Evolutionary conservation across 1,284 basidiomycete genomes (phyloP).

Genomic region (Cutaneotrichosporon daszewskae): DNA sequence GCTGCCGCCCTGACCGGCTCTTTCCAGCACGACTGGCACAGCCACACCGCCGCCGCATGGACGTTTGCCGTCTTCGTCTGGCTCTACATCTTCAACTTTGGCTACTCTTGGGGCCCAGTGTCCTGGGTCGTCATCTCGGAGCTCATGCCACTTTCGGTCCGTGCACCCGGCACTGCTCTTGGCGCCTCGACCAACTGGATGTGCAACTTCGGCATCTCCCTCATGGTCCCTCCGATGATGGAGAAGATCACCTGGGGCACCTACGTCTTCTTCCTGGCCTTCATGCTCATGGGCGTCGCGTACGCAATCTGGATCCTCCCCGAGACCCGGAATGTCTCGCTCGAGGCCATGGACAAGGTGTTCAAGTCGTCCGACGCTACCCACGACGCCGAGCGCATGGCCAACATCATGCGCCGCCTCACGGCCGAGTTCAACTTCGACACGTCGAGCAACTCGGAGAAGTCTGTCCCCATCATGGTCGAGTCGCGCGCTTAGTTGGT

Average conservation of each 20-base stretch:
- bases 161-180: constrained; percentile 17
- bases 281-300: constrained; percentile 19
- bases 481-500: no score
- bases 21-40: constrained; percentile 9
- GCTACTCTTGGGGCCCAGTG: constrained; percentile 15
- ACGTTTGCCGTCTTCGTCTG: constrained; percentile 21
- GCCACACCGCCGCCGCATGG: constrained; percentile 13
- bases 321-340: constrained; percentile 19
- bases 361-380: constrained; percentile 19
- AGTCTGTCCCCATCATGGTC: neutral
- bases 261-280: constrained; percentile 22
- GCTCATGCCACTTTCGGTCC: constrained; percentile 18
- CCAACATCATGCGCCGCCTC: constrained; percentile 10
- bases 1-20: constrained; percentile 19
- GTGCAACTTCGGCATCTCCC: constrained; percentile 20
- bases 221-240: constrained; percentile 19
- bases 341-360: constrained; percentile 21
- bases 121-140: constrained; percentile 23
- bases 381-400: constrained; percentile 16
- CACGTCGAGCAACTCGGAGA: neutral
- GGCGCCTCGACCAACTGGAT: constrained; percentile 23
- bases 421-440: constrained; percentile 9
- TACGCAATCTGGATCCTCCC: constrained; percentile 23
- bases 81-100: constrained; percentile 22
- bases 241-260: constrained; percentile 16